Evolutionary conservation across 225 moss, liverwort and hornwort species (phyloP).

Genomic region (Polytrichum commune): DNA sequence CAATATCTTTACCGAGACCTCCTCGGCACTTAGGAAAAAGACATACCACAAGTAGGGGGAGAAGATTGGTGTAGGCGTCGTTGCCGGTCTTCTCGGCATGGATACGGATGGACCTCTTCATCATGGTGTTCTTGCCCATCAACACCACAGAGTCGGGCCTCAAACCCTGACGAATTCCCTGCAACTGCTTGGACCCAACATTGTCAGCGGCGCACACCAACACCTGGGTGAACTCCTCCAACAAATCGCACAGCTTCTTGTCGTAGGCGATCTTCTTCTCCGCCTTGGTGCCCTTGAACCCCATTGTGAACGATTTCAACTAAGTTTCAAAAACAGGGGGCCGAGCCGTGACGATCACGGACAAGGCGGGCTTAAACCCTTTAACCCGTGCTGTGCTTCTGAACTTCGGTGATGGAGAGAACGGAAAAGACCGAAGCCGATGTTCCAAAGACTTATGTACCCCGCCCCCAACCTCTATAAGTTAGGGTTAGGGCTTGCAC

Average conservation of each 20-base stretch:
- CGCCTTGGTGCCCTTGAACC: constrained; percentile 93
- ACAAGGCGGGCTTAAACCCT: constrained; percentile 63
- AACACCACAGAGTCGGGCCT: constrained; percentile 84
- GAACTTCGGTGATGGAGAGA: constrained; percentile 1
- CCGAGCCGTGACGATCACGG: constrained; percentile 55
- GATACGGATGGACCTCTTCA: constrained; percentile 86
- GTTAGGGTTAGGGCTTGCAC: not conserved
- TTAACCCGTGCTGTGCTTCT: constrained; percentile 42
- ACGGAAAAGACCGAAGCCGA: constrained; percentile 1
- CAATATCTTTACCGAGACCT: too few species aligned
- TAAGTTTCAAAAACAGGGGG: constrained; percentile 13
- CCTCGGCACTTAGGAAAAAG: not conserved
- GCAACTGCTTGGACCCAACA: constrained; percentile 89
- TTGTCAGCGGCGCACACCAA: constrained; percentile 84
- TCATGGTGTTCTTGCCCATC: constrained; percentile 99
- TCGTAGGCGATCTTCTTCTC: constrained; percentile 85
- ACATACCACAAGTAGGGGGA: constrained; percentile 73
- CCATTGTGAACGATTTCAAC: constrained; percentile 37
- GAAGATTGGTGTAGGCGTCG: constrained; percentile 47
- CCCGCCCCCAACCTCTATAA: not conserved
- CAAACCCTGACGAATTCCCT: constrained; percentile 79
- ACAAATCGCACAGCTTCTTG: constrained; percentile 74
- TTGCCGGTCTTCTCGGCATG: constrained; percentile 82
- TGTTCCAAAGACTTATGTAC: constrained; percentile 16
- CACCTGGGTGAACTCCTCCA: constrained; percentile 81